Evolutionary conservation across 2,329 filamentous ascomycete species (phyloP), one percentile per base, ranked within the genome.

Genomic region (Fusarium secorum): DNA sequence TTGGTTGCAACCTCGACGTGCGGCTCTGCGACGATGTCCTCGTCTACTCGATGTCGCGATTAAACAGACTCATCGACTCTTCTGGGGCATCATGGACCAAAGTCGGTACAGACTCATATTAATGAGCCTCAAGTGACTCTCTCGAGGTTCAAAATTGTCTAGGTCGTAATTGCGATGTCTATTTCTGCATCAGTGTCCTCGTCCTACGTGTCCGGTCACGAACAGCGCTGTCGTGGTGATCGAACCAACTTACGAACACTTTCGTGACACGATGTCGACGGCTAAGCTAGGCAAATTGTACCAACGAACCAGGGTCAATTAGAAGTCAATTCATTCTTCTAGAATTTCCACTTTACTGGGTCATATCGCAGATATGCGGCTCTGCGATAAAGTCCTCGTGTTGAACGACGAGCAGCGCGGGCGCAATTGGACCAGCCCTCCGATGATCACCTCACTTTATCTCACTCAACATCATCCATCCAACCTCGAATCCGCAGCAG

Each of bases 141-240:
- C 3, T 51, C 3, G 6, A 35, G 3, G 6, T 1, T 8, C 2
- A 2, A 20, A 5, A 0, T 5, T 15, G 1, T 7, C n/a, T 4
- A 7, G 2, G 6, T 17, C 8, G 8, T 6, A 18, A 3, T 3
- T 0, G 7, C 4, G 3, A 24, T n/a, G 15, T 5, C 2, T 15
- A 0, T 20, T 18, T 15, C 5, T 8, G 22, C 22, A 14, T 0
- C 4, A 3, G 11, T 7, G 30, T 7, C 8, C n/a, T 49, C n/a
- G 0, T 24, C 18, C 11, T 38, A 7, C 22, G 5, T 38, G 10
- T 26, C 22, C 4, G 2, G 17, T 6, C 22, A 26, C 6, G n/a
- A 51, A 26, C 3, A n/a, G 6, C 22, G 10, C 22, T 11, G 9
- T 35, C 32, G 6, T 13, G 13, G 18, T 24, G 22, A 11, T 11